Evolutionary conservation across 2,329 filamentous ascomycete species (phyloP), one percentile per base, ranked within the genome.

Genomic region (Alternaria hordeiaustralica): DNA sequence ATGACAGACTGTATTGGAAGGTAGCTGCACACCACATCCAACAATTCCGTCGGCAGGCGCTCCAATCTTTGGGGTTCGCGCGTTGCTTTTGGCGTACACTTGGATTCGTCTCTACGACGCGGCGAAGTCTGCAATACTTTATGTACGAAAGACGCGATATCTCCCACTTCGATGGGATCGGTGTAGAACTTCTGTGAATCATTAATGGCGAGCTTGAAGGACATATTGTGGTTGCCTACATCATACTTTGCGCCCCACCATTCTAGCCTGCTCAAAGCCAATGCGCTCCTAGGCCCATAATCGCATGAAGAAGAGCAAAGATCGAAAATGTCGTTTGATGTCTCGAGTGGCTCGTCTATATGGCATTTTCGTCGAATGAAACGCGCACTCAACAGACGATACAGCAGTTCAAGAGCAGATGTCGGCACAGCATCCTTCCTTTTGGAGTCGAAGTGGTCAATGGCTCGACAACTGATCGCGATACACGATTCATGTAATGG

Each of bases 241-340:
- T 76, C 73, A 26, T 72, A 72, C 10, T 56, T 53, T 3, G 70
- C 71, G 18, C 63, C 67, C 71, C 74, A 76, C 70, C 71, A 75
- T 21, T 71, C 70, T 4, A 73, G 28, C 13, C 61, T 63, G 9
- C 65, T 69, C 18, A 75, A 12, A 7, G 64, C 63, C 3, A 73
- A 44, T 6, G 71, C 66, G 51, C 72, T 73, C 18, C 67, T 64
- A 36, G 71, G 66, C 15, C 70, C 72, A 46, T 67, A 66, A 9
- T 18, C 15, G 21, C 55, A 49, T 8, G 58, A 67, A 9, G 25
- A 49, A 8, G 55, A 55, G n/a, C 65, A 64, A 1, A 73, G 46
- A 25, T 66, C 44, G 12, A 75, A 67, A 2, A 75, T 55, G n/a
- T 76, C 70, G 15, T 72, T 70, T 6, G 50, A 55, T 7, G 30